These are phyloP conservation scores for Starmerella cellae DNA, from an alignment of 805 yeast species.

Conservation along the genomic window DNA sequence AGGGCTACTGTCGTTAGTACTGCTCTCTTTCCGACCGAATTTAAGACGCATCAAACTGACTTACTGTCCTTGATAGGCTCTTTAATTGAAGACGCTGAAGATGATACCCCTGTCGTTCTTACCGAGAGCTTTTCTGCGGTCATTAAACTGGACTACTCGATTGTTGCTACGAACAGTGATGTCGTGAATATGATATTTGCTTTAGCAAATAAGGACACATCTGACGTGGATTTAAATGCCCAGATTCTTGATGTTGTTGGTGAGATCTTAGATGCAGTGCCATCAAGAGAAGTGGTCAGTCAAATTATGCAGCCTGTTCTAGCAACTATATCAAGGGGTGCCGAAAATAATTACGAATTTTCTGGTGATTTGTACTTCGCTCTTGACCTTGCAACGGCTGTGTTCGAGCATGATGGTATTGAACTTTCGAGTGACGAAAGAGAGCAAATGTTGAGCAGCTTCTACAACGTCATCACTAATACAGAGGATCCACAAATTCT, in stretches of 20 bases:
- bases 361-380: slow-evolving; percentile 47
- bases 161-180: slow-evolving; percentile 25
- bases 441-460: slow-evolving; percentile 24
- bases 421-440: slow-evolving; percentile 19
- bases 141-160: slow-evolving; percentile 35
- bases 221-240: slow-evolving; percentile 54
- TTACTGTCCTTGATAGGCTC: slow-evolving; percentile 31
- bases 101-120: slow-evolving; percentile 63
- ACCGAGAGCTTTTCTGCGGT: slow-evolving; percentile 55
- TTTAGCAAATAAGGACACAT: slow-evolving; percentile 58
- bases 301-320: slow-evolving; percentile 18
- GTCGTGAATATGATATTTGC: slow-evolving; percentile 45
- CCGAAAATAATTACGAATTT: slow-evolving; percentile 31
- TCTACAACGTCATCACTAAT: slow-evolving; percentile 35
- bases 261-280: slow-evolving; percentile 35
- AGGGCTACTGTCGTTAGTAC: slow-evolving; percentile 11
- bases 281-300: slow-evolving; percentile 8
- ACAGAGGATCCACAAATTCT: slow-evolving; percentile 65
- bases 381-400: slow-evolving; percentile 34
- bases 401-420: slow-evolving; percentile 23
- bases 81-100: slow-evolving; percentile 51
- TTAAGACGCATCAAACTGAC: slow-evolving; percentile 21
- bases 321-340: slow-evolving; percentile 7
- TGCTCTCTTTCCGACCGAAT: slow-evolving; percentile 14
- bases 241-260: slow-evolving; percentile 60